These are phyloP conservation scores for Bassia scoparia DNA, from an alignment of 148 eudicot genomes.

Conservation along the genomic window DNA sequence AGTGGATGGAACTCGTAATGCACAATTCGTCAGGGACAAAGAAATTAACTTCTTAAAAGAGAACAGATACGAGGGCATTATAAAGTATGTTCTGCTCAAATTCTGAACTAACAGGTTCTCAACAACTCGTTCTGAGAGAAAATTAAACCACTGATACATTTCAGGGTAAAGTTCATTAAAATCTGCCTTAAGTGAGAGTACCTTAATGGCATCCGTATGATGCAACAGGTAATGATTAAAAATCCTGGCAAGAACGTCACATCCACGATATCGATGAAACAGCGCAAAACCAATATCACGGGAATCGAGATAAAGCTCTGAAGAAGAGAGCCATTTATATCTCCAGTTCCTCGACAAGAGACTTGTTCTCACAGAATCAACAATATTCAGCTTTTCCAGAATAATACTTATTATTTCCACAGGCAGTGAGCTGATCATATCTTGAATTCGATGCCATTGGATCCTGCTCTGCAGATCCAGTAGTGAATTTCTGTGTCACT, in stretches of 20 bases:
- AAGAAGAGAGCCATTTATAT: slow-evolving; percentile 15
- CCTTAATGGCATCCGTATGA: not conserved
- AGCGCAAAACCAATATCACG: not conserved
- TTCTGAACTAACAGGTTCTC: not conserved
- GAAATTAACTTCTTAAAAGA: not conserved
- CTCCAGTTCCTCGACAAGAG: slow-evolving; percentile 9
- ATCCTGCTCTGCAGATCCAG: not conserved
- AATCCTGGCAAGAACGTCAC: not conserved
- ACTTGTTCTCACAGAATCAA: slow-evolving; percentile 8
- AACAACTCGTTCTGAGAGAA: not conserved
- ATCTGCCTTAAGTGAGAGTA: not conserved
- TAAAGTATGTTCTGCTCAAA: not conserved
- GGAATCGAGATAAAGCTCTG: not conserved
- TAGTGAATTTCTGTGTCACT: not conserved
- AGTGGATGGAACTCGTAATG: not conserved
- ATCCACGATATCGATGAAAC: not conserved
- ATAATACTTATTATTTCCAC: not conserved
- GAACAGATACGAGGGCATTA: slow-evolving; percentile 5
- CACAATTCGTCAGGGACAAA: not conserved
- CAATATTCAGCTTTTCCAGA: not conserved
- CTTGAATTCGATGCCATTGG: not conserved
- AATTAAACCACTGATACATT: slow-evolving; percentile 12
- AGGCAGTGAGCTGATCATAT: slow-evolving; percentile 13
- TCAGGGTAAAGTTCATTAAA: slow-evolving; percentile 1
- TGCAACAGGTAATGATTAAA: not conserved